These are phyloP conservation scores for Talaromyces funiculosus DNA, from an alignment of 2,329 filamentous ascomycete genomes.

Conservation along the genomic window DNA sequence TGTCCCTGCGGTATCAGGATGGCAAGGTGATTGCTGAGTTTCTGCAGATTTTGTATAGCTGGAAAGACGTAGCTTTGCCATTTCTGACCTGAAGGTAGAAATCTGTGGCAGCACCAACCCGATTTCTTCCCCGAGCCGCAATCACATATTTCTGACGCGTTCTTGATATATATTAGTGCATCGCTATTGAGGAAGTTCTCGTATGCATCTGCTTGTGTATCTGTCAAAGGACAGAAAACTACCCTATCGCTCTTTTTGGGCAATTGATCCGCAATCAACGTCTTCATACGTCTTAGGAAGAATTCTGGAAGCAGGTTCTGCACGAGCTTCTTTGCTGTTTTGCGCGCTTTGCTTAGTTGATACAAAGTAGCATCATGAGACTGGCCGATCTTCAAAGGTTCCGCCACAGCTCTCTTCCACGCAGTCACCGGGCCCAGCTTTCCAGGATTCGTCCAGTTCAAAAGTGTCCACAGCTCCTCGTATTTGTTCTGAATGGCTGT, in stretches of 20 bases:
- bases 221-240: conserved; percentile 87
- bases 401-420: conserved; percentile 73
- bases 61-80: conserved; percentile 83
- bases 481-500: conserved; percentile 98
- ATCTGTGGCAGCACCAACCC: conserved; percentile 73
- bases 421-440: conserved; percentile 59
- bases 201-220: conserved; percentile 75
- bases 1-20: conserved; percentile 66
- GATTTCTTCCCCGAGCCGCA: conserved; percentile 64
- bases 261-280: conserved; percentile 81
- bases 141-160: conserved; percentile 61
- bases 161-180: conserved; percentile 63
- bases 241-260: conserved; percentile 93
- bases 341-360: conserved; percentile 73
- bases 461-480: conserved; percentile 89
- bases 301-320: conserved; percentile 82
- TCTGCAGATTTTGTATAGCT: conserved; percentile 73
- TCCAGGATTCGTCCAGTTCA: conserved; percentile 95
- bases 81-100: conserved; percentile 55
- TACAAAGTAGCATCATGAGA: conserved; percentile 83
- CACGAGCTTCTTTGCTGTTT: conserved; percentile 77
- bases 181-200: conserved; percentile 71
- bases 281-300: conserved; percentile 90
- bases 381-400: conserved; percentile 79
- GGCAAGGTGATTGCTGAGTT: conserved; percentile 87